Conservation (phyloP, 257 asterid genomes). For the Fraxinus pennsylvanica region DNA sequence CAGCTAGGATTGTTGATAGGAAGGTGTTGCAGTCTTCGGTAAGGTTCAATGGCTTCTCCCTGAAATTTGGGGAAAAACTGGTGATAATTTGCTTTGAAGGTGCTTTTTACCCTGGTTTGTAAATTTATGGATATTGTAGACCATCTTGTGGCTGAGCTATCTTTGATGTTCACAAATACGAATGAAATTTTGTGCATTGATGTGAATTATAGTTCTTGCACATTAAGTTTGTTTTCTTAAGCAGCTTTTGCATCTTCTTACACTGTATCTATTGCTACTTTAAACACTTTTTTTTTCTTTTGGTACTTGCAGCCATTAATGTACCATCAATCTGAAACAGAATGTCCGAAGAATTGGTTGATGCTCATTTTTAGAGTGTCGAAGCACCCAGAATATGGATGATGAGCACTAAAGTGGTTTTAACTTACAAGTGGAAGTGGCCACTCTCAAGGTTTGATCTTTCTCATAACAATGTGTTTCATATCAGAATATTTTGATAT, state of each 20-base stretch:
- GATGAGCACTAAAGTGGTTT: constrained; percentile 51
- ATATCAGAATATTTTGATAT: neutral
- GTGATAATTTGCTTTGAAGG: neutral
- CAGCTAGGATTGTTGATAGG: constrained; percentile 6
- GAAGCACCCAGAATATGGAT: constrained; percentile 22
- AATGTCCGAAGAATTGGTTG: neutral
- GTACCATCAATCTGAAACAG: constrained; percentile 13
- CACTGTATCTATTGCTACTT: neutral
- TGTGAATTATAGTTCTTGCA: neutral
- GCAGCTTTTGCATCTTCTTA: neutral
- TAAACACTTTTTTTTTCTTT: neutral
- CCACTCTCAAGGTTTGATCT: constrained; percentile 35
- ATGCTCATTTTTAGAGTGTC: neutral
- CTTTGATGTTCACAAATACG: neutral
- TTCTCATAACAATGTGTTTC: constrained; percentile 27
- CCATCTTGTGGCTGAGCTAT: constrained; percentile 4
- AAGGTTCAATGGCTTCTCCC: neutral
- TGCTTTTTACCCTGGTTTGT: neutral
- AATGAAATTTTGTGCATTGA: neutral
- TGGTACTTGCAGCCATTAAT: constrained; percentile 13
- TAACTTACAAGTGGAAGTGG: constrained; percentile 73
- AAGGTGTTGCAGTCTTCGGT: neutral
- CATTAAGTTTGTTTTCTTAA: neutral
- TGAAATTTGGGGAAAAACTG: neutral
- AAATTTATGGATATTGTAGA: neutral